Conservation (phyloP, 495 filamentous ascomycete species). For the Beverwykella pulmonaria region DNA sequence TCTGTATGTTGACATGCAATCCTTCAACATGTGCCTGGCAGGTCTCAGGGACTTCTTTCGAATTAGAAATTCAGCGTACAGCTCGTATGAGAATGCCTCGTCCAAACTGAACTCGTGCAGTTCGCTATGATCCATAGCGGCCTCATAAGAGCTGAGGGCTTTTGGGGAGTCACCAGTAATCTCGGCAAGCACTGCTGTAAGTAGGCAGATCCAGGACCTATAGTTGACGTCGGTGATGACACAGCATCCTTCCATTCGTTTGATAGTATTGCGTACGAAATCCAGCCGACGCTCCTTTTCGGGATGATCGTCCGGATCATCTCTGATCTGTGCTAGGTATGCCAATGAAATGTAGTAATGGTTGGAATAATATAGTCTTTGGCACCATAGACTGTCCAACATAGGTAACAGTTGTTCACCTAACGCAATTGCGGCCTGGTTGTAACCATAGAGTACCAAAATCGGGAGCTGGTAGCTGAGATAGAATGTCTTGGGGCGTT, state of each 20-base stretch:
- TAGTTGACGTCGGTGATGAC: constrained; percentile 77
- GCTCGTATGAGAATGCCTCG: constrained; percentile 76
- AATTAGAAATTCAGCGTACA: constrained; percentile 74
- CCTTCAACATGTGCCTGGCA: constrained; percentile 69
- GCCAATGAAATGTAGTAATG: constrained; percentile 72
- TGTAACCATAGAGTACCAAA: constrained; percentile 75
- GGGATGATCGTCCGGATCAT: constrained; percentile 51
- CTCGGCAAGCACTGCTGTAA: constrained; percentile 75
- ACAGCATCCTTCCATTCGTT: constrained; percentile 69
- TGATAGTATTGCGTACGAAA: constrained; percentile 59
- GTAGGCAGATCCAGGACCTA: constrained; percentile 69
- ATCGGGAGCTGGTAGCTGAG: constrained; percentile 70
- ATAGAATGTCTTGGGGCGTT: constrained; percentile 64
- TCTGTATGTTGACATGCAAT: constrained; percentile 73
- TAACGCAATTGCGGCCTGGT: constrained; percentile 67
- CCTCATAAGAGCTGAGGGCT: constrained; percentile 70
- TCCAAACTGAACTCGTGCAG: constrained; percentile 77
- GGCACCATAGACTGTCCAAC: constrained; percentile 68
- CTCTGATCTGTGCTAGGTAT: constrained; percentile 63
- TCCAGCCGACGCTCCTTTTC: constrained; percentile 60
- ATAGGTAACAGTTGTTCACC: constrained; percentile 64
- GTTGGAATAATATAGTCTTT: constrained; percentile 65
- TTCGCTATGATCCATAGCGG: constrained; percentile 76
- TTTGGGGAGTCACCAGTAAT: constrained; percentile 62
- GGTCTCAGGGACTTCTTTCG: constrained; percentile 71